Base-by-base conservation (phyloP, 805 yeast species). In the Peterozyma xylosa region DNA sequence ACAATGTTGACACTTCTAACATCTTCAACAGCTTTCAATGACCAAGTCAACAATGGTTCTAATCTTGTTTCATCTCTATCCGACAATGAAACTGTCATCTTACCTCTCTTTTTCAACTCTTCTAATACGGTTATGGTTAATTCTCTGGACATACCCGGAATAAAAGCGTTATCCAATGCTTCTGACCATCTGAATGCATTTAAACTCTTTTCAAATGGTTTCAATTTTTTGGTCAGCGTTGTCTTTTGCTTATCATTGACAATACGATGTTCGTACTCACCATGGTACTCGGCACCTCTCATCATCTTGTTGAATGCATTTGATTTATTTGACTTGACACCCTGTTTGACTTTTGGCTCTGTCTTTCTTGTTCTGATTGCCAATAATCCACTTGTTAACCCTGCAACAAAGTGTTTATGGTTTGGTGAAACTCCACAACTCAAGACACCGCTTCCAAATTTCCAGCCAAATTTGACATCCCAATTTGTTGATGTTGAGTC, bases 381-480 rank as follows among this genome's bases (percentile, higher is more conserved):
- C 40, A 93, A 67, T 46, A 93, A 69, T 5, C 99, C 99, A 1
- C 95, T 82, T 7, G 90, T 82, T 51, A 93, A 73, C 41, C 99
- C 99, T 13, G 93, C 86, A 33, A 87, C 96, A 50, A 93, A 74
- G 67, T 93, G 98, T 66, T 86, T 84, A 53, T 71, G 79, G 51
- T 81, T 76, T 27, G 98, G 97, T 9, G 96, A 87, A 10, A 87
- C 83, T 11, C 90, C 98, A 59, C 96, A 81, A 54, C 87, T 73
- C 53, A 93, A 69, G 0, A 93, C 96, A 35, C 96, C 95, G 18
- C 91, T 88, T 33, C 96, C 96, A 58, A 86, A 91, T 64, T 90
- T 91, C 97, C 98, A 91, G 40, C 97, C 97, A 59, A 89, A 91
- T 60, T 84, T 86, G 48, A 91, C 96, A 48, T 83, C 85, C 87